Evolutionary conservation across 1,284 basidiomycete species (phyloP), one percentile per base, ranked within the genome.

Genomic region (Ganoderma sp.): DNA sequence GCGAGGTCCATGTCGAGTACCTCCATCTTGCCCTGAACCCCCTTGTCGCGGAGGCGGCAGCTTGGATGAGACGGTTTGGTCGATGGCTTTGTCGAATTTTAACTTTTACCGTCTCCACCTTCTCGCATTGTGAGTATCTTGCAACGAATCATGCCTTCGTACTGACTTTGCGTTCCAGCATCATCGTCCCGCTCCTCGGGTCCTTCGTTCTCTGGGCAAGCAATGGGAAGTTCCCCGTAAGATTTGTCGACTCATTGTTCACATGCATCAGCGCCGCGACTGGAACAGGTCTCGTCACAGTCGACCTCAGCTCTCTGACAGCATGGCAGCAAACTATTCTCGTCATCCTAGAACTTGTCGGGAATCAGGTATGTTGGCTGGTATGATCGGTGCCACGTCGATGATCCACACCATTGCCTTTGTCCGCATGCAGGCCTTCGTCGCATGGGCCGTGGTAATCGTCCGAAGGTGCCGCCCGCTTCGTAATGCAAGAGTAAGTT

Each of bases 181-280:
- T 52, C 22, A 25, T 52, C n/a, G 5, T 52, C 12, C 48, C 48
- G 6, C 48, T 52, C 12, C 22, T 52, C 48, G 48, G 22, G 25
- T 52, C 48, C 22, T 3, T 28, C 48, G 12, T 52, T 86, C 85
- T 94, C 71, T 93, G 87, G 74, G 88, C 86, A 12, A 87, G 85
- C 76, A 92, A 91, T 82, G 90, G 89, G 42, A 76, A 80, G 64
- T 87, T 84, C 74, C 84, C 83, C 41, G 83, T 92, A 62, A 72
- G 81, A 7, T 93, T 91, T 77, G 84, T 92, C 73, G 93, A 95
- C 75, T 81, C 87, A 8, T 82, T 95, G 58, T 95, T 88, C 79
- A 82, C 87, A 71, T 92, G 88, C 70, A 83, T 93, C 73, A 92
- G 90, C 77, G 88, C 90, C n/a, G 88, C 91, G 79, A 91, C 90